phyloP scores from a whole-genome alignment of 306 rosid genomes.

The Astragalus membranaceus region DNA sequence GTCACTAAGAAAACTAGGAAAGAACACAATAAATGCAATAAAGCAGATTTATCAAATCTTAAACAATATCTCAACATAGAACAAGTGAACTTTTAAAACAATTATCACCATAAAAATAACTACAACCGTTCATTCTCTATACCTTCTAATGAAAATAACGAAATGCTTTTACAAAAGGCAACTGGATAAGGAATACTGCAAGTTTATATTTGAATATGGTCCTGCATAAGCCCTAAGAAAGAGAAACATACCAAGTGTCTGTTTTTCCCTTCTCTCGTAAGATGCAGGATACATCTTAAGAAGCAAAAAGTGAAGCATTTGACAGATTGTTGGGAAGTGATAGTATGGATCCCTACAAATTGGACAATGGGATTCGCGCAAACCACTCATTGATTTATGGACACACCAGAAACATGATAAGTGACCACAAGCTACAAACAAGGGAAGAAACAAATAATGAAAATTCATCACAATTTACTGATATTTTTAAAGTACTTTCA shows the following conservation, averaged over 20 bases:
- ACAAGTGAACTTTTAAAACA: neutral
- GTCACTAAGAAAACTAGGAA: neutral
- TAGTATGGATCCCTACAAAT: conserved; percentile 55
- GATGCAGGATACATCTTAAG: conserved; percentile 57
- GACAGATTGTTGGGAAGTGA: conserved; percentile 71
- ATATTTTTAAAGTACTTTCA: neutral
- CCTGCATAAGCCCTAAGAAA: neutral
- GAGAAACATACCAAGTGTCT: conserved; percentile 47
- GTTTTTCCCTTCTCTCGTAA: conserved; percentile 53
- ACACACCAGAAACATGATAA: conserved; percentile 92
- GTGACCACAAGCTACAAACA: conserved; percentile 73
- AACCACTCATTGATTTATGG: conserved; percentile 44
- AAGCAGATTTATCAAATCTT: neutral
- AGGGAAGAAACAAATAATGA: neutral
- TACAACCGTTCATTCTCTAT: neutral
- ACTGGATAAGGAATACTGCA: neutral
- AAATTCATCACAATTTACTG: neutral
- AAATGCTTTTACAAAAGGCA: neutral
- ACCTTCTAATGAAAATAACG: neutral
- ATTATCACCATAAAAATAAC: neutral
- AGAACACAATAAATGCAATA: neutral
- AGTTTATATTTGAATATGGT: neutral
- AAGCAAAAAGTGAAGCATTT: conserved; percentile 71
- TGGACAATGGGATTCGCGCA: conserved; percentile 61
- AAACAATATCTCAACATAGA: neutral